Conservation (phyloP, 139 green algal genomes). For the Penium margaritaceum region DNA sequence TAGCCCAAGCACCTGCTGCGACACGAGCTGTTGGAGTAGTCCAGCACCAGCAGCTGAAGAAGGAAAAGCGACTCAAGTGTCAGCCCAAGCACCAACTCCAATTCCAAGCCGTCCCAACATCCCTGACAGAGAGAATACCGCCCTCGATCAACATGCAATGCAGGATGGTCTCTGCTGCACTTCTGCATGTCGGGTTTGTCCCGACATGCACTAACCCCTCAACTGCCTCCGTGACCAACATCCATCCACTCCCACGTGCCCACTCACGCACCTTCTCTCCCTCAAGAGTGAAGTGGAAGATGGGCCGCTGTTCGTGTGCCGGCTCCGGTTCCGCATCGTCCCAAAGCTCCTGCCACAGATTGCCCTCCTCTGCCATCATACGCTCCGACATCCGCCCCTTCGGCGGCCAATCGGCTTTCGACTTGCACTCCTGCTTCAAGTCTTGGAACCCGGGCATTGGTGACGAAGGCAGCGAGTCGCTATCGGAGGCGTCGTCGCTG, state of each 20-base stretch:
- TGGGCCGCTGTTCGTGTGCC: conserved; percentile 28
- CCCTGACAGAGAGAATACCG: too few species aligned
- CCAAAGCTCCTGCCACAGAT: conserved; percentile 67
- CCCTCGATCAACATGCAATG: neutral
- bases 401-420: conserved; percentile 24
- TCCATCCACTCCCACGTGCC: neutral
- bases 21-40: too few species aligned
- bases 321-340: conserved; percentile 12
- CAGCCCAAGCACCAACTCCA: too few species aligned
- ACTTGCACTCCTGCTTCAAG: neutral
- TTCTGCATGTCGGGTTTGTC: neutral
- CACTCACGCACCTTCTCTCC: conserved; percentile 40
- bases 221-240: neutral
- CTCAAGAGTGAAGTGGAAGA: conserved; percentile 39
- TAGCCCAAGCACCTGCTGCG: too few species aligned
- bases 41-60: neutral
- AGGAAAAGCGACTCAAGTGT: neutral
- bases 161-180: neutral
- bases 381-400: conserved; percentile 19
- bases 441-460: neutral
- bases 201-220: neutral
- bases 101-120: too few species aligned
- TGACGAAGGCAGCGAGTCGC: neutral
- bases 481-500: neutral
- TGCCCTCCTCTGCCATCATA: conserved; percentile 41